Base-by-base conservation (phyloP, 768 basidiomycete genomes). In the Boletales sp. region DNA sequence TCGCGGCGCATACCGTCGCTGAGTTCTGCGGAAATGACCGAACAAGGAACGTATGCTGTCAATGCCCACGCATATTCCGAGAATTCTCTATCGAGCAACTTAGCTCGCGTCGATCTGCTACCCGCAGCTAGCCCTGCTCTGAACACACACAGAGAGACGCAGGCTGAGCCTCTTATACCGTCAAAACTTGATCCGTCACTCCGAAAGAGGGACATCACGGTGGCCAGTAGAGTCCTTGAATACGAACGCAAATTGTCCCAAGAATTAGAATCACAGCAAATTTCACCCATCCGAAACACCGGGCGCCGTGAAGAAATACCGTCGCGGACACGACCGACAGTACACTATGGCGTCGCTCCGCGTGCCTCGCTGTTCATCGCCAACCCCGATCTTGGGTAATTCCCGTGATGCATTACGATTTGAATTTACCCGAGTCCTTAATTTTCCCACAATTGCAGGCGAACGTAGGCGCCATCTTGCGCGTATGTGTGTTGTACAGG, bases 301-400 rank as follows among this genome's bases (percentile, higher is more conserved):
- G 74, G 66, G 59, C 69, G 67, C 44, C 66, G 55, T 45, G 77
- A 78, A 58, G 75, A 74, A 59, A 65, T 66, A 50, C 60, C 70
- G 42, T 70, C 64, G 52, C 74, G 68, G 60, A 67, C 70, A 45
- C 67, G 70, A 45, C 56, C 68, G 44, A 66, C 64, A 38, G 71
- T 82, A 34, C 74, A 78, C 24, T 90, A 90, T 63, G 87, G 86
- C 12, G 74, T 90, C 31, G 82, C 76, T 32, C 80, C 81, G 19
- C 76, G 78, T 52, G 68, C 79, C 17, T 80, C 80, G 53, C 72
- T 91, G 29, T 90, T 80, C 56, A 75, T 91, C 45, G 85, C 86
- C 19, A 90, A 91, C 66, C 87, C 89, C 34, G 62, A 63, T 51
- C 45, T 48, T 38, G 50, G 51, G 45, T 41, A 40, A 38, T 18